Percentiles rank a stretch among this genome's conserved stretches.
Evolutionary conservation across 2,329 filamentous ascomycete genomes (phyloP).

Genomic region (Fusarium sp.): DNA sequence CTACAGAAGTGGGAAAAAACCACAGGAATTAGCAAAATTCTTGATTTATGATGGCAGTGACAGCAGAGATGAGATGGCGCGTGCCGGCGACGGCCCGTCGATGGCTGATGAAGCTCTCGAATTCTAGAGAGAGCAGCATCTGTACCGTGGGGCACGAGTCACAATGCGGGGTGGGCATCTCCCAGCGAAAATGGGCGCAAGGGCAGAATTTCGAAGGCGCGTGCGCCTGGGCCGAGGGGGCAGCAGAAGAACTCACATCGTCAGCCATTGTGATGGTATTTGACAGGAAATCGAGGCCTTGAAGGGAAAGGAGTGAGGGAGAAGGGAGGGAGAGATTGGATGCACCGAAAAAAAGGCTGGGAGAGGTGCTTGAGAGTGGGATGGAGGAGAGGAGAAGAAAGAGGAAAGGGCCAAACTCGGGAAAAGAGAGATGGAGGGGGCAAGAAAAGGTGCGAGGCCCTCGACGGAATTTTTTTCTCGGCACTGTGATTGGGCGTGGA

Average conservation of each 20-base stretch:
- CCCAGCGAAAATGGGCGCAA: conserved; percentile 52
- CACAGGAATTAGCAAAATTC: conserved; percentile 43
- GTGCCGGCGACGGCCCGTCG: conserved; percentile 15
- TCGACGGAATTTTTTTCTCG: conserved; percentile 58
- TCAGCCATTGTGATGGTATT: conserved; percentile 72
- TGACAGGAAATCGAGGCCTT: conserved; percentile 55
- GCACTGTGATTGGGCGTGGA: conserved; percentile 56
- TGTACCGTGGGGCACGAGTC: conserved; percentile 56
- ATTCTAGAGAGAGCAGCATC: conserved; percentile 16
- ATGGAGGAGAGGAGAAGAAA: conserved; percentile 50
- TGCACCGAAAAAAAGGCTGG: conserved; percentile 47
- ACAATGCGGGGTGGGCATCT: conserved; percentile 65
- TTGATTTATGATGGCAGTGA: conserved; percentile 1
- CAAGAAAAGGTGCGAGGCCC: conserved; percentile 54
- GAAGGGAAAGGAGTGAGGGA: conserved; percentile 49
- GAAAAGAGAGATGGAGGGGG: conserved; percentile 50
- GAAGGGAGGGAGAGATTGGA: conserved; percentile 35
- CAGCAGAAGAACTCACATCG: conserved; percentile 63
- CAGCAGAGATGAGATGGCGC: conserved; percentile 1
- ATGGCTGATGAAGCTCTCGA: conserved; percentile 29
- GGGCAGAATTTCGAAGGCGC: conserved; percentile 43
- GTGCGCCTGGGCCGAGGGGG: conserved; percentile 34
- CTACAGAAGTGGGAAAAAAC: conserved; percentile 55
- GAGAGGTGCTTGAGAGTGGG: conserved; percentile 48
- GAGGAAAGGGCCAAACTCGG: conserved; percentile 48